These are phyloP conservation scores for Boehmeria nivea DNA, from an alignment of 306 rosid species.

Conservation along the genomic window DNA sequence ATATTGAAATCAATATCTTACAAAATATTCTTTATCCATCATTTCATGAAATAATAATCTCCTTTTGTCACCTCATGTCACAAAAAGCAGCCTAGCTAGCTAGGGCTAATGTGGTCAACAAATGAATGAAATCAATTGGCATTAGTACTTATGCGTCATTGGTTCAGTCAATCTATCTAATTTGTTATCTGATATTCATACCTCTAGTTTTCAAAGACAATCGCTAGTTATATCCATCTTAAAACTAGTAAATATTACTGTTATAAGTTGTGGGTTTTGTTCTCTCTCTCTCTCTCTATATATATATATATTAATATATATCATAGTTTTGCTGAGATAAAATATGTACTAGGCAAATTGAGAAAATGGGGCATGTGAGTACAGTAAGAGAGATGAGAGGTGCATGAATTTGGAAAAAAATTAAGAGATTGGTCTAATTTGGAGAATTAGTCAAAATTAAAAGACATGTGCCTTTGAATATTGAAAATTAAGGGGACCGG, in stretches of 20 bases:
- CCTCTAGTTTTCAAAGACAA: too few species aligned
- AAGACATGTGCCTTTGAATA: conserved; percentile 46
- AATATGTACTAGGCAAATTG: too few species aligned
- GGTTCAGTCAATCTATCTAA: too few species aligned
- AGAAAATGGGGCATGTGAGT: not conserved
- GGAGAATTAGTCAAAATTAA: not conserved
- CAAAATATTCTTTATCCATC: not conserved
- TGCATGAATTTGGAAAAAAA: not conserved
- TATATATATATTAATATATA: too few species aligned
- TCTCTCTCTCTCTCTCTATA: too few species aligned
- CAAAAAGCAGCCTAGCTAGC: conserved; percentile 1
- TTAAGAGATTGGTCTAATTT: not conserved
- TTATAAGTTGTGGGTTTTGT: too few species aligned
- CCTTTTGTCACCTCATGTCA: conserved; percentile 12
- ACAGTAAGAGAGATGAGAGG: not conserved
- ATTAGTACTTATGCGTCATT: too few species aligned
- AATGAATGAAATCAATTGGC: not conserved
- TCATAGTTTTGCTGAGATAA: too few species aligned
- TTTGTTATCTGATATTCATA: too few species aligned
- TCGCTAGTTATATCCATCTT: too few species aligned
- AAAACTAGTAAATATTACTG: too few species aligned
- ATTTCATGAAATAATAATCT: conserved; percentile 4
- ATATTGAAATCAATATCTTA: not conserved
- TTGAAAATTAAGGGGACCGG: conserved; percentile 19
- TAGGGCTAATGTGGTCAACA: conserved; percentile 1